These are phyloP conservation scores for Trametopsis cervina DNA, from an alignment of 768 basidiomycete genomes.

Conservation along the genomic window DNA sequence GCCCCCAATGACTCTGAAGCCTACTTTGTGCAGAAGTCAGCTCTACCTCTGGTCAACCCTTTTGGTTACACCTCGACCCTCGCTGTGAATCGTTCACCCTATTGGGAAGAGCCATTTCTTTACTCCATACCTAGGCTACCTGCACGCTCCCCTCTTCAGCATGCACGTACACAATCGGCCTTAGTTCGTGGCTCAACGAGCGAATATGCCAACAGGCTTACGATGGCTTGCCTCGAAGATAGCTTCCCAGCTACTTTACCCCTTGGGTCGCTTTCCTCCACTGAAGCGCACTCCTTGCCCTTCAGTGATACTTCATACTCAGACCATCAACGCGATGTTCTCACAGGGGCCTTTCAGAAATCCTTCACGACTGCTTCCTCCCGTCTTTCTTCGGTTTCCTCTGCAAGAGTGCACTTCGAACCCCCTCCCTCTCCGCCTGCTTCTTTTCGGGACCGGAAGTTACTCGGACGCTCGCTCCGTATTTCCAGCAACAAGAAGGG, in stretches of 20 bases:
- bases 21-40: constrained; percentile 13
- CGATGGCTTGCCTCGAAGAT: not conserved
- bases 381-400: constrained; percentile 2
- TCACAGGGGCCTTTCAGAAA: constrained; percentile 12
- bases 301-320: constrained; percentile 1
- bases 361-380: constrained; percentile 8
- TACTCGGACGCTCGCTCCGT: not conserved
- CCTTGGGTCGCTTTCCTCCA: not conserved
- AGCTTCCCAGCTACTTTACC: not conserved
- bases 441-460: constrained; percentile 6
- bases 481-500: constrained; percentile 1
- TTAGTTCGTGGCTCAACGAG: not conserved
- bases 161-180: constrained; percentile 9
- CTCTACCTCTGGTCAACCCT: constrained; percentile 5
- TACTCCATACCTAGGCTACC: constrained; percentile 14
- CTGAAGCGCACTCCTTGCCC: not conserved
- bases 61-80: constrained; percentile 6
- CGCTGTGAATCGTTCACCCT: constrained; percentile 4
- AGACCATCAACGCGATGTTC: not conserved
- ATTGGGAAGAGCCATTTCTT: constrained; percentile 13
- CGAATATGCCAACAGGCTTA: not conserved
- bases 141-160: constrained; percentile 6
- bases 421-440: constrained; percentile 7
- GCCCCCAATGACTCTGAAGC: constrained; percentile 11
- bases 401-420: not conserved